Evolutionary conservation across 139 green algal genomes (phyloP), one percentile per base, ranked within the genome.

Genomic region (Bryopsis sp.): DNA sequence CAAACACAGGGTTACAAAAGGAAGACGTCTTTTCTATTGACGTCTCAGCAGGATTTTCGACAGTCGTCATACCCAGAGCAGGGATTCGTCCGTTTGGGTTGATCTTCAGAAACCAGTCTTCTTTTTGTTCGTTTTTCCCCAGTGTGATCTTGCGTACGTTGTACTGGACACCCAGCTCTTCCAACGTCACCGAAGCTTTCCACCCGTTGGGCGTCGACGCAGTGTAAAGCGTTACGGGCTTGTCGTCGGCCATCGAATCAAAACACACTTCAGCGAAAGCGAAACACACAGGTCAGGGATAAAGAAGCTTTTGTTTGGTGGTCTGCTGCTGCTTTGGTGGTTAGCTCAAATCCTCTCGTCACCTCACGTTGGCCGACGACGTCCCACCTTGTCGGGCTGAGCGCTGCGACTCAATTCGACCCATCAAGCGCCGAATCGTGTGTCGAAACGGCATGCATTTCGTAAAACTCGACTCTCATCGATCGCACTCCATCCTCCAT

Each of bases 81-180:
- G 80, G 80, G 24, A 85, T 85, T 3, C 79, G 65, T 1, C 72
- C 71, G 50, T 62, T 84, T 26, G 80, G 80, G 38, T 85, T 85
- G 39, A 85, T 76, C 1, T 74, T 71, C 3, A 76, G 33, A 28
- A 72, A 82, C 74, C 71, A 79, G 2, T 78, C 70, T 43, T 82
- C 67, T 62, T 85, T 85, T 39, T 82, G 76, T 36, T 76, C 63
- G 37, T 69, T 73, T 3, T 70, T 74, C 3, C 31, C 62, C 1
- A 85, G 46, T n/a, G 37, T 38, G 33, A 85, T 74, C 2, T 2
- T 2, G 8, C 72, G 58, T 1, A 81, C 58, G 1, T 78, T 64
- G 58, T 82, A 80, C 2, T 70, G 47, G 4, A 78, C 4, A 1
- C 54, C 62, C 2, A 85, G 68, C 59, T 85, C 76, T 29, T 82